Conservation (phyloP, 106 monocot species). For the Dendrobium chrysotoxum region DNA sequence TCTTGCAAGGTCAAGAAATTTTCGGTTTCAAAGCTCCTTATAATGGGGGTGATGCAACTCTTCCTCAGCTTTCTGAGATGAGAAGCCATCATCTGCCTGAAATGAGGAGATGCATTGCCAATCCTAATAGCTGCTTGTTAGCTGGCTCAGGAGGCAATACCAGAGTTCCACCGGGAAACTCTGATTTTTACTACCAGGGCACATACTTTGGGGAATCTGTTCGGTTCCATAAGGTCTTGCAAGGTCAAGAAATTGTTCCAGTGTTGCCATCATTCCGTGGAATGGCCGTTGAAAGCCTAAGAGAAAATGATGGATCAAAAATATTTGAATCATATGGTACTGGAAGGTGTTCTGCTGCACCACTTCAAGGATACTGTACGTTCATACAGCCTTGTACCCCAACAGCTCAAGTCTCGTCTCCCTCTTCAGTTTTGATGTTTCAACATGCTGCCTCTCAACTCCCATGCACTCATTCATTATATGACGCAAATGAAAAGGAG, state of each 20-base stretch:
- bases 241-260: slow-evolving; percentile 98
- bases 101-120: slow-evolving; percentile 23
- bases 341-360: slow-evolving; percentile 14
- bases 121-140: slow-evolving; percentile 18
- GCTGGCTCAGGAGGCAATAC: slow-evolving; percentile 16
- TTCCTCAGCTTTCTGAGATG: slow-evolving; percentile 20
- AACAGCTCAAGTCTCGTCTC: slow-evolving; percentile 51
- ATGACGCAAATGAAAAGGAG: slow-evolving; percentile 4
- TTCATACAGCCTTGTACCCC: slow-evolving; percentile 16
- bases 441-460: slow-evolving; percentile 29
- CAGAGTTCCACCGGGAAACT: slow-evolving; percentile 30
- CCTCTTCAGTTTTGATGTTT: slow-evolving; percentile 73
- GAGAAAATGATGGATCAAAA: slow-evolving; percentile 15
- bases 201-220: slow-evolving; percentile 74
- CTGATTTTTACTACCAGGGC: slow-evolving; percentile 41
- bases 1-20: slow-evolving; percentile 96
- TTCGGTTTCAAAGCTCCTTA: slow-evolving; percentile 36
- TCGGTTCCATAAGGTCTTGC: slow-evolving; percentile 97
- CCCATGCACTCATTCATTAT: not conserved
- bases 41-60: slow-evolving; percentile 26
- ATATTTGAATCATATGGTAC: not conserved
- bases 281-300: slow-evolving; percentile 1
- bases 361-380: slow-evolving; percentile 24
- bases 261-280: slow-evolving; percentile 26
- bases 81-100: slow-evolving; percentile 29